Evolutionary conservation across 441 rosid genomes (phyloP).

Genomic region (Gossypium lobatum): DNA sequence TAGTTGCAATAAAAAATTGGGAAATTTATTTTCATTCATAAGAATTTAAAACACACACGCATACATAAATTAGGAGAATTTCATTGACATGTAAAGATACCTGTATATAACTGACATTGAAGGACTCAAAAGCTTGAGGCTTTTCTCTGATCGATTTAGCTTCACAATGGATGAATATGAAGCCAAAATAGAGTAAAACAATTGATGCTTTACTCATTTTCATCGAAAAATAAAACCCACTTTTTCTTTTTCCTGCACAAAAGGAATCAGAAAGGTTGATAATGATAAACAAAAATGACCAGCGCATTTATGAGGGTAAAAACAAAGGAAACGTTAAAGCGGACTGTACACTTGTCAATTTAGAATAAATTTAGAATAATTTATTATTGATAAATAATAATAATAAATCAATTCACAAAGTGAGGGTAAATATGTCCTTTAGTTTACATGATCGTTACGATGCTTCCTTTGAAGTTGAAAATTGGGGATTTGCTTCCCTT

Average conservation of each 20-base stretch:
- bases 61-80: background rate
- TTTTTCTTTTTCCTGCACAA: background rate
- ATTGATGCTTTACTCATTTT: background rate
- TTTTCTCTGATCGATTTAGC: conserved; percentile 12
- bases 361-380: too few species aligned
- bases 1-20: background rate
- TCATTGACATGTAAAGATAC: background rate
- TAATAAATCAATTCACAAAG: too few species aligned
- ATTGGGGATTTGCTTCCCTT: too few species aligned
- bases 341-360: too few species aligned
- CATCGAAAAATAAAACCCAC: background rate
- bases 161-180: conserved; percentile 11
- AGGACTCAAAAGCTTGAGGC: conserved; percentile 25
- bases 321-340: background rate
- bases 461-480: too few species aligned
- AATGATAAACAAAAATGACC: background rate
- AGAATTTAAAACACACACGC: background rate
- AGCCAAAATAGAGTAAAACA: conserved; percentile 6
- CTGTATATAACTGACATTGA: conserved; percentile 27
- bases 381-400: too few species aligned
- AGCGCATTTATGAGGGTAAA: background rate
- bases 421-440: too few species aligned
- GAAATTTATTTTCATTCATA: background rate
- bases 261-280: background rate
- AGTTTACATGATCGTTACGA: too few species aligned